A percentile compares a stretch with the other conserved stretches of the same genome.
These are phyloP conservation scores for Apiospora arundinis DNA, from an alignment of 2,329 filamentous ascomycete genomes.

Conservation along the genomic window DNA sequence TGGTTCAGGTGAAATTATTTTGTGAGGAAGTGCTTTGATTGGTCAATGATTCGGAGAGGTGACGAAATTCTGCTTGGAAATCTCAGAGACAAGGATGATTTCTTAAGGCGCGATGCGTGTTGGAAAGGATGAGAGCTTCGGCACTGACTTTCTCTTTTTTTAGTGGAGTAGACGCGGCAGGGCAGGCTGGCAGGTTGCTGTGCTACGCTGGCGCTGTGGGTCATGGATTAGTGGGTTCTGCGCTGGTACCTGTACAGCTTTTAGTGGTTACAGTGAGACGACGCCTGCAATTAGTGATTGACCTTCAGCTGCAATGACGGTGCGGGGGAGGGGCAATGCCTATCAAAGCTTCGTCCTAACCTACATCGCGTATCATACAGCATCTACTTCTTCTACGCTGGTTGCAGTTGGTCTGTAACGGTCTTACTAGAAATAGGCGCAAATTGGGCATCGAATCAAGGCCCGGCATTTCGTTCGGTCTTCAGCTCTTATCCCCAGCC, in stretches of 20 bases:
- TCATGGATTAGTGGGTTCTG: background rate
- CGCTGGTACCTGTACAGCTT: background rate
- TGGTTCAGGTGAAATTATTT: background rate
- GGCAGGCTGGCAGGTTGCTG: background rate
- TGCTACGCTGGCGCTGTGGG: background rate
- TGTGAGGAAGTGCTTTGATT: background rate
- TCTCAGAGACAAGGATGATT: background rate
- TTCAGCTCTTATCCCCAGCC: background rate
- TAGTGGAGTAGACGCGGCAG: background rate
- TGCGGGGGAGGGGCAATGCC: conserved; percentile 12
- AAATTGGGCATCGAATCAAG: too few species aligned
- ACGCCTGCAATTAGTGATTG: background rate
- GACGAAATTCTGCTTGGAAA: background rate
- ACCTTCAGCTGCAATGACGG: background rate
- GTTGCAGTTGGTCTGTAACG: too few species aligned
- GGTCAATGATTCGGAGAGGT: background rate
- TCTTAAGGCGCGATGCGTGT: conserved; percentile 8
- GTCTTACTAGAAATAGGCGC: background rate
- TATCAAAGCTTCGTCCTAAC: background rate
- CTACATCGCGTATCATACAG: background rate
- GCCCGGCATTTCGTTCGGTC: background rate
- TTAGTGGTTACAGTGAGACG: too few species aligned
- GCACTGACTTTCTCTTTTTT: background rate
- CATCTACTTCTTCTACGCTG: background rate
- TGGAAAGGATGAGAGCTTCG: conserved; percentile 2